Conservation (phyloP, 345 rosid species). For the Hibiscus mutabilis region DNA sequence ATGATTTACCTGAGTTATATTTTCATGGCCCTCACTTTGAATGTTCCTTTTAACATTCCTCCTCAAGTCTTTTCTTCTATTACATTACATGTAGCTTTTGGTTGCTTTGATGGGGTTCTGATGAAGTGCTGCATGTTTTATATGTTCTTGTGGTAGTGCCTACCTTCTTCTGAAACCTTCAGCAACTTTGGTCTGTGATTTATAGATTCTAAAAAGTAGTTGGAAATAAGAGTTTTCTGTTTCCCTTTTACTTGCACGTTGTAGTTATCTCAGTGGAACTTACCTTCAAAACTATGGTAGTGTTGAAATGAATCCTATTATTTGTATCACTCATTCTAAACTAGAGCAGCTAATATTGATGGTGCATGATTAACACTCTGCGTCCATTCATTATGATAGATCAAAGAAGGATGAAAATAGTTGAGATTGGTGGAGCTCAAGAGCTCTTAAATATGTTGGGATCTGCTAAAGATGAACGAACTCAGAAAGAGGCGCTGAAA, state of each 20-base stretch:
- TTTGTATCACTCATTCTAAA: not conserved
- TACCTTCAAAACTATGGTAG: not conserved
- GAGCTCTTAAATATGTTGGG: conserved; percentile 72
- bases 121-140: not conserved
- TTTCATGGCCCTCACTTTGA: not conserved
- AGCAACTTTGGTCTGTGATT: not conserved
- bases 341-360: not conserved
- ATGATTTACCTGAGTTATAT: not conserved
- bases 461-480: conserved; percentile 69
- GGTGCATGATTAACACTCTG: conserved; percentile 1
- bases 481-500: conserved; percentile 71
- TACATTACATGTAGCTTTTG: not conserved
- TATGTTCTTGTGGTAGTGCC: not conserved
- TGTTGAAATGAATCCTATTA: not conserved
- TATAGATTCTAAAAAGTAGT: not conserved
- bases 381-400: conserved; percentile 30
- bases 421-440: conserved; percentile 81
- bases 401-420: conserved; percentile 85
- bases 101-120: not conserved
- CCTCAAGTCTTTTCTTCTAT: not conserved
- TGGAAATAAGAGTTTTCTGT: not conserved
- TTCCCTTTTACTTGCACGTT: not conserved
- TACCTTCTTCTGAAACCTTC: not conserved
- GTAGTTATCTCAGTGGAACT: not conserved
- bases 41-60: not conserved